Base-by-base conservation (phyloP, 2,329 filamentous ascomycete genomes). In the Dactylellina parvicollis region DNA sequence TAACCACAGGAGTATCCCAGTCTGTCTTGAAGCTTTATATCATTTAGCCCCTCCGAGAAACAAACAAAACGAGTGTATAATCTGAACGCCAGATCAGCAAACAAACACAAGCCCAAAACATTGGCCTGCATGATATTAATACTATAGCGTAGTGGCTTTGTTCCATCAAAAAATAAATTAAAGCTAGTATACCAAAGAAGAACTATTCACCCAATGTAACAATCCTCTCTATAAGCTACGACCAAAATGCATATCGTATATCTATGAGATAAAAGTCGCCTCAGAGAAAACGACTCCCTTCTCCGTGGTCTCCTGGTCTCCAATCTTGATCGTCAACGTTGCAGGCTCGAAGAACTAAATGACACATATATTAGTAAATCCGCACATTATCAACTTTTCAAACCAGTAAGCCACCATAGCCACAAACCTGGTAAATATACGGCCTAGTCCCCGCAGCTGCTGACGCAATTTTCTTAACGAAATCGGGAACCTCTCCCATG, bases 401-500 rank as follows among this genome's bases (percentile, higher is more conserved):
- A 12, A 24, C 12, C 20, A 24, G 14, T n/a, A 10, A 3, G 32
- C 20, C 0, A 12, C 4, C 20, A 10, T 24, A 24, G 80, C 22
- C 12, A 49, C 85, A 76, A 81, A 93, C 92, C 86, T 96, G 95
- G 83, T 97, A 99, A 78, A 99, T 98, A 81, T 97, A 99, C 3
- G 95, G 95, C 84, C 92, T 95, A 26, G 95, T 96, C 75, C 95
- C 95, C 2, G 90, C 92, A 10, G 94, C 92, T 76, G 87, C 89
- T 44, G 91, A 91, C 24, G 96, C 92, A 79, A 99, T 92, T 77
- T 89, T 89, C 87, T 99, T 99, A 81, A 99, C 89, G 78, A 99
- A 96, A 28, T 90, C 92, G 2, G 95, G 95, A 34, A 99, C 90
- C 82, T 99, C 93, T 22, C 91, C 92, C 92, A 99, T 96, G 78